These are phyloP conservation scores for Aureobasidium subglaciale DNA, from an alignment of 2,329 filamentous ascomycete genomes.

Conservation along the genomic window DNA sequence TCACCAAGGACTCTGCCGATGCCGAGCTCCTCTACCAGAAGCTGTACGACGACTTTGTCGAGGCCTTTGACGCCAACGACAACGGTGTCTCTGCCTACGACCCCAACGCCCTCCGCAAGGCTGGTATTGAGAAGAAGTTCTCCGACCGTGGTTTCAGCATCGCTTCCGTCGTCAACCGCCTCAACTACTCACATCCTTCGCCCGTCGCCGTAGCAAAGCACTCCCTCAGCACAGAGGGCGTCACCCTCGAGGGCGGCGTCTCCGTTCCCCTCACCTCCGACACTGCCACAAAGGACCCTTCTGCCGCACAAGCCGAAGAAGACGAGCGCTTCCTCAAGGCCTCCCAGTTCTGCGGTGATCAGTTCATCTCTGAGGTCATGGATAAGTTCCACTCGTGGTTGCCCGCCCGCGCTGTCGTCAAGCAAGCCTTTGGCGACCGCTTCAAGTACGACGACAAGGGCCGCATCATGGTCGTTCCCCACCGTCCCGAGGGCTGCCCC, in stretches of 20 bases:
- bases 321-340: conserved; percentile 73
- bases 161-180: conserved; percentile 78
- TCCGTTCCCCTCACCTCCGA: conserved; percentile 1
- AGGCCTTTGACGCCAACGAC: conserved; percentile 95
- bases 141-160: conserved; percentile 76
- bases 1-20: conserved; percentile 56
- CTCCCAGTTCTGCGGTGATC: conserved; percentile 76
- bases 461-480: conserved; percentile 67
- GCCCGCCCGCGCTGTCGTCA: conserved; percentile 74
- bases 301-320: conserved; percentile 59
- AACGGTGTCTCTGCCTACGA: conserved; percentile 88
- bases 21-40: conserved; percentile 75
- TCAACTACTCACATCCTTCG: conserved; percentile 55
- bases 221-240: conserved; percentile 15
- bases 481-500: conserved; percentile 63
- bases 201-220: conserved; percentile 27
- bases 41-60: conserved; percentile 87
- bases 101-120: conserved; percentile 57
- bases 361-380: conserved; percentile 74
- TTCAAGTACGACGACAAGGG: conserved; percentile 63
- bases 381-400: conserved; percentile 75
- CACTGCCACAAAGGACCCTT: conserved; percentile 26
- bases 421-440: conserved; percentile 65
- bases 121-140: conserved; percentile 75
- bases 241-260: conserved; percentile 11